These are phyloP conservation scores for Byssoonygena ceratinophila DNA, from an alignment of 2,329 filamentous ascomycete species.

Conservation along the genomic window DNA sequence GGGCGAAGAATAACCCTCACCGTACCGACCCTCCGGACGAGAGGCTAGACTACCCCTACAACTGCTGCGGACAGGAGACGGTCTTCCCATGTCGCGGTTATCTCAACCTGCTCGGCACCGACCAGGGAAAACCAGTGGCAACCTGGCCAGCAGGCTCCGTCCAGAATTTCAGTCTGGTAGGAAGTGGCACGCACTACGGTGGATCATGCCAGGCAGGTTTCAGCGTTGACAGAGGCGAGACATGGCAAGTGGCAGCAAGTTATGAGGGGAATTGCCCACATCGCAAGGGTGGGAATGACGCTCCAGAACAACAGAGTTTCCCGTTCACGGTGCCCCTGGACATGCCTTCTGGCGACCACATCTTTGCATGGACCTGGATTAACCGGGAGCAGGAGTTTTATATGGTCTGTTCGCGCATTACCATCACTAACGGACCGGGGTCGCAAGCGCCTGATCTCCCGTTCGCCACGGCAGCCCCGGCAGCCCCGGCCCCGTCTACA, in stretches of 20 bases:
- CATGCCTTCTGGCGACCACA: slow-evolving; percentile 31
- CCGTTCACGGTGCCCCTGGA: slow-evolving; percentile 38
- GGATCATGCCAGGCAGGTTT: slow-evolving; percentile 41
- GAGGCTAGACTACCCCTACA: slow-evolving; percentile 37
- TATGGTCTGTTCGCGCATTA: slow-evolving; percentile 39
- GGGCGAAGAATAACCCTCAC: slow-evolving; percentile 37
- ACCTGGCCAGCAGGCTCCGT: slow-evolving; percentile 36
- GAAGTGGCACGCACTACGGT: slow-evolving; percentile 37
- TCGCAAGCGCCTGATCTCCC: neutral
- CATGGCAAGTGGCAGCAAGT: slow-evolving; percentile 37
- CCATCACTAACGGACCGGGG: slow-evolving; percentile 25
- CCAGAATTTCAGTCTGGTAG: slow-evolving; percentile 29
- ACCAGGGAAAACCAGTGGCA: slow-evolving; percentile 34
- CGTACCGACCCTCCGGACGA: slow-evolving; percentile 27
- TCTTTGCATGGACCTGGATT: slow-evolving; percentile 41
- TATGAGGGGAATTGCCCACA: slow-evolving; percentile 42
- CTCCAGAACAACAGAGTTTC: slow-evolving; percentile 35
- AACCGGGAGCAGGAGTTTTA: slow-evolving; percentile 40
- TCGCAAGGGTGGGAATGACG: slow-evolving; percentile 27
- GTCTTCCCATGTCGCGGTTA: slow-evolving; percentile 37
- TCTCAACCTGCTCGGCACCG: slow-evolving; percentile 35
- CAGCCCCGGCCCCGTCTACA: neutral
- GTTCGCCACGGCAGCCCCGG: neutral
- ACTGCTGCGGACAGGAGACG: slow-evolving; percentile 34
- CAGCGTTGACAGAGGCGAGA: slow-evolving; percentile 35